Percentiles rank a stretch among this genome's conserved stretches.
Evolutionary conservation across 495 filamentous ascomycete genomes (phyloP).

Genomic region (Penicillium riverlandense): DNA sequence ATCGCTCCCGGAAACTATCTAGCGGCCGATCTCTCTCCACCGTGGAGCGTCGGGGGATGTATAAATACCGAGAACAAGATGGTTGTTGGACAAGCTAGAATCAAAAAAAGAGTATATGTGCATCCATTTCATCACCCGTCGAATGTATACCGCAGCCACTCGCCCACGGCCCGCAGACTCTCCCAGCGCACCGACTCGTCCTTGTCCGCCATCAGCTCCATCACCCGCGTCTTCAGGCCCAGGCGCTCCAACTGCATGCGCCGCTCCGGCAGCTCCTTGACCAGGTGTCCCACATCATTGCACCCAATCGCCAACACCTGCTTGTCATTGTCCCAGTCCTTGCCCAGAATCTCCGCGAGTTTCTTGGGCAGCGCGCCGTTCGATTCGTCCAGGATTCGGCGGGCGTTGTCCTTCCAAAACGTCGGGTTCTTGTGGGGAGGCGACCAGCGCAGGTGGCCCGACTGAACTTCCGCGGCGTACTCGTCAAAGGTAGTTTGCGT

Average conservation of each 20-base stretch:
- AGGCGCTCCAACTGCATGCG: constrained; percentile 74
- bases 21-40: constrained; percentile 1
- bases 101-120: constrained; percentile 13
- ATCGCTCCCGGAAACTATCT: background rate
- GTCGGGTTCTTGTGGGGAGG: constrained; percentile 83
- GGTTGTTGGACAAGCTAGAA: no score
- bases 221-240: constrained; percentile 85
- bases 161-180: constrained; percentile 84
- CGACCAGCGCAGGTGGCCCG: constrained; percentile 89
- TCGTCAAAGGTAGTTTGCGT: constrained; percentile 97
- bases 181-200: constrained; percentile 94
- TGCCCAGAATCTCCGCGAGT: constrained; percentile 78
- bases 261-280: constrained; percentile 86
- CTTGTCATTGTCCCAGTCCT: constrained; percentile 87
- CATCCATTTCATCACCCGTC: constrained; percentile 35
- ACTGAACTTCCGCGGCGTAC: constrained; percentile 82
- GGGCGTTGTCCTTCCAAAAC: constrained; percentile 96
- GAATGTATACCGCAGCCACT: constrained; percentile 90
- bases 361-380: constrained; percentile 74
- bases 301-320: constrained; percentile 93
- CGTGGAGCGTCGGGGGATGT: background rate
- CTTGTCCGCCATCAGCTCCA: constrained; percentile 89
- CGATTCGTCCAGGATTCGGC: constrained; percentile 78
- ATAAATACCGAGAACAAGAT: background rate
- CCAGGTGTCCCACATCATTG: constrained; percentile 84